A percentile compares a stretch with the other conserved stretches of the same genome.
These are phyloP conservation scores for Cyphellophora europaea DNA, from an alignment of 2,329 filamentous ascomycete species.

Conservation along the genomic window DNA sequence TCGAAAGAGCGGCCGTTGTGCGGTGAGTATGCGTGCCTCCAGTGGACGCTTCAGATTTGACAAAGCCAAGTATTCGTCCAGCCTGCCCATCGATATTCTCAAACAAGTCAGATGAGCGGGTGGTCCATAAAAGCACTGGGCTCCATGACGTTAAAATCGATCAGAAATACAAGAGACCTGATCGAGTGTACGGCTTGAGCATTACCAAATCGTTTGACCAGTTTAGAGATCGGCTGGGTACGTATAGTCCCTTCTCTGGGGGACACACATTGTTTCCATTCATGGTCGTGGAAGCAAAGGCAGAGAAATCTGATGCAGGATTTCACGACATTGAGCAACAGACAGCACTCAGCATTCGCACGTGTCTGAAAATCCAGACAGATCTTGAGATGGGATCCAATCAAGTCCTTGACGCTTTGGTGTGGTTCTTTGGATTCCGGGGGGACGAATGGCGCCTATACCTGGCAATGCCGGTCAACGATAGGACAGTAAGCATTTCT, in stretches of 20 bases:
- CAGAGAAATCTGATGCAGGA: constrained; percentile 10
- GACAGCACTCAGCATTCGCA: constrained; percentile 17
- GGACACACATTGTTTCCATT: constrained; percentile 13
- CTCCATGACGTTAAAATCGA: background rate
- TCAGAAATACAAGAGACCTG: background rate
- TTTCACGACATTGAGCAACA: constrained; percentile 17
- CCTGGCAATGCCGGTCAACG: background rate
- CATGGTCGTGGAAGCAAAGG: constrained; percentile 19
- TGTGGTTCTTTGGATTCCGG: constrained; percentile 13
- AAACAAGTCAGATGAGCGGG: constrained; percentile 2
- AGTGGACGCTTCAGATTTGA: background rate
- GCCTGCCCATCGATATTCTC: constrained; percentile 2
- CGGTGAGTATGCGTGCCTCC: background rate
- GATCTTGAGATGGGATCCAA: constrained; percentile 3
- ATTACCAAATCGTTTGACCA: constrained; percentile 1
- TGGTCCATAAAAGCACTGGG: background rate
- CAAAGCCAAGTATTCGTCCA: background rate
- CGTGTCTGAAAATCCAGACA: constrained; percentile 16
- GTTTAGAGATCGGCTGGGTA: background rate
- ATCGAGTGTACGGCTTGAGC: constrained; percentile 1
- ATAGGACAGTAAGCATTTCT: background rate
- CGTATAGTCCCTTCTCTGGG: background rate
- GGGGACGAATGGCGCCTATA: constrained; percentile 15
- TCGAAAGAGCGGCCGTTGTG: background rate
- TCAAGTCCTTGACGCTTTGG: constrained; percentile 1